Evolutionary conservation across 148 eudicot species (phyloP).

Genomic region (Rhododendron vialii): DNA sequence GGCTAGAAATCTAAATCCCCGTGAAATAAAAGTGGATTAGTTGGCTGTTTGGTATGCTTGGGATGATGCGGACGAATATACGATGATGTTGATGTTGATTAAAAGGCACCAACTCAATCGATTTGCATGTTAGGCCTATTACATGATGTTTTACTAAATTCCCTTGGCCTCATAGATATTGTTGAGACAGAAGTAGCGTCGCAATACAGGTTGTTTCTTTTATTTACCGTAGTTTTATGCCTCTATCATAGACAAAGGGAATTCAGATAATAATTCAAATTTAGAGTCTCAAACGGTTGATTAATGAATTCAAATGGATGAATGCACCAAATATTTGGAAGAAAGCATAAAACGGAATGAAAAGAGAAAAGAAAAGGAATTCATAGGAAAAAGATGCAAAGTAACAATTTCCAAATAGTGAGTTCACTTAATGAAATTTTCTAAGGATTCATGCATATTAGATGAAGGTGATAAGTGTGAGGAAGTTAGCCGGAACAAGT

Average conservation of each 20-base stretch:
- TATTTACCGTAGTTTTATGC: background rate
- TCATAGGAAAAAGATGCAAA: background rate
- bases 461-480: background rate
- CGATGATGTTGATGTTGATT: background rate
- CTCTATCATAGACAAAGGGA: background rate
- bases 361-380: background rate
- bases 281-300: background rate
- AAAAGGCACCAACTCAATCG: background rate
- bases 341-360: background rate
- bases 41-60: background rate
- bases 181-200: background rate
- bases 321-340: background rate
- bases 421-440: background rate
- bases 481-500: background rate
- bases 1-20: background rate
- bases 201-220: background rate
- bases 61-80: background rate
- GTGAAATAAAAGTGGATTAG: background rate
- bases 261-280: background rate
- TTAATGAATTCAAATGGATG: background rate
- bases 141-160: background rate
- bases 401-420: background rate
- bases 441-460: background rate
- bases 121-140: background rate
- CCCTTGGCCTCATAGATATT: background rate